Percentiles rank a stretch among this genome's conserved stretches.
These are phyloP conservation scores for Xylariaceae sp. DNA, from an alignment of 2,329 filamentous ascomycete species.

Conservation along the genomic window DNA sequence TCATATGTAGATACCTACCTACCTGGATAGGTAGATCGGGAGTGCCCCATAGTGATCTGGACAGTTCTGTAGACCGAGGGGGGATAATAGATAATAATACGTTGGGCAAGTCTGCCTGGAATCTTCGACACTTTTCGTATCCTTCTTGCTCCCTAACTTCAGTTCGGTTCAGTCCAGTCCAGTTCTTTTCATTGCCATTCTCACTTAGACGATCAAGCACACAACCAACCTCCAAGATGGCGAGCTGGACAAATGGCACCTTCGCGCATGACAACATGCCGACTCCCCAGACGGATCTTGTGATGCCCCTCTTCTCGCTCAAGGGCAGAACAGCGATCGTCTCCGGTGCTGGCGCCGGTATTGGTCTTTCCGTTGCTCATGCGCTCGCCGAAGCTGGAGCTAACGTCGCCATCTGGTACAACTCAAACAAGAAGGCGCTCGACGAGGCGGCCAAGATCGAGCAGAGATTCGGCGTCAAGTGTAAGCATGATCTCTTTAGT, in stretches of 20 bases:
- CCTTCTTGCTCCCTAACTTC: not conserved
- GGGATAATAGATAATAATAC: not conserved
- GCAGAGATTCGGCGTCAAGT: slow-evolving; percentile 61
- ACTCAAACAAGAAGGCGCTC: slow-evolving; percentile 60
- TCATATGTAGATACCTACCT: not conserved
- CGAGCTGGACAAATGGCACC: slow-evolving; percentile 41
- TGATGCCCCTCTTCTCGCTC: slow-evolving; percentile 63
- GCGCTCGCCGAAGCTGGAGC: slow-evolving; percentile 64
- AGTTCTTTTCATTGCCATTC: no score
- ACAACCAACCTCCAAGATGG: slow-evolving; percentile 30
- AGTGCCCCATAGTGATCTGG: not conserved
- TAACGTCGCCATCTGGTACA: slow-evolving; percentile 69
- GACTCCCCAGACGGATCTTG: slow-evolving; percentile 42
- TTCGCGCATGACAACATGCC: slow-evolving; percentile 55
- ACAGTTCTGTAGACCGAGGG: not conserved
- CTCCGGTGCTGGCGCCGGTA: slow-evolving; percentile 52
- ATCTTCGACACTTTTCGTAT: not conserved
- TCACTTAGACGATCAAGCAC: not conserved
- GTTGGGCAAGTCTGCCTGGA: not conserved
- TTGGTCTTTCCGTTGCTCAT: slow-evolving; percentile 60
- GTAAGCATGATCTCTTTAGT: slow-evolving; percentile 38
- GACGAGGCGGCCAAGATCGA: slow-evolving; percentile 59
- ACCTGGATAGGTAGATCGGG: not conserved
- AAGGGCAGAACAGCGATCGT: slow-evolving; percentile 66
- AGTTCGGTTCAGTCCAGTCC: not conserved